These are phyloP conservation scores for Leptographium flavum DNA, from an alignment of 2,329 filamentous ascomycete genomes.

Conservation along the genomic window DNA sequence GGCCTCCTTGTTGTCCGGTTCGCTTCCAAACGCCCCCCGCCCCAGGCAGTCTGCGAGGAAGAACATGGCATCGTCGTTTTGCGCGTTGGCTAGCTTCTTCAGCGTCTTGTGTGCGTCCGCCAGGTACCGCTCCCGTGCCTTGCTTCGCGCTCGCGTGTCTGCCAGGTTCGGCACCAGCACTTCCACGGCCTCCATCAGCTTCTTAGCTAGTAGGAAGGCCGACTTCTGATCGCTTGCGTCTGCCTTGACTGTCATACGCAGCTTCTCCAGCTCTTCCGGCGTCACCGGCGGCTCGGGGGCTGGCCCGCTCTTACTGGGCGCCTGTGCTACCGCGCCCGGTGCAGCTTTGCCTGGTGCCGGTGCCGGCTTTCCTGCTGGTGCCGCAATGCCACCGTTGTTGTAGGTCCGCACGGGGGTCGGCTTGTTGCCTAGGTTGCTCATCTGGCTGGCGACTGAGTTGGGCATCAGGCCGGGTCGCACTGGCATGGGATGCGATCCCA, in stretches of 20 bases:
- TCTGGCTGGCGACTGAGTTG: conserved; percentile 36
- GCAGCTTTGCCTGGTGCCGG: conserved; percentile 12
- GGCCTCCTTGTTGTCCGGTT: conserved; percentile 79
- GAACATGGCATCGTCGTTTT: conserved; percentile 83
- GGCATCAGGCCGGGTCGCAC: conserved; percentile 48
- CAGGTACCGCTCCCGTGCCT: conserved; percentile 70
- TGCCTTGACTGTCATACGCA: conserved; percentile 54
- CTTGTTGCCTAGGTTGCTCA: conserved; percentile 29
- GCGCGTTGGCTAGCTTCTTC: conserved; percentile 66
- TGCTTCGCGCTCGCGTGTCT: conserved; percentile 58
- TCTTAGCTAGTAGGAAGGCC: conserved; percentile 64
- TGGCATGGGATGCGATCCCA: conserved; percentile 47
- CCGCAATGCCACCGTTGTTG: background rate
- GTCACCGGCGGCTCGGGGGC: conserved; percentile 46
- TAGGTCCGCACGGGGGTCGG: conserved; percentile 46
- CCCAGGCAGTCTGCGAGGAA: conserved; percentile 83
- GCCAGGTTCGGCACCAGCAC: conserved; percentile 51
- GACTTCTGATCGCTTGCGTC: conserved; percentile 60
- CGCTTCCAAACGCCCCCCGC: conserved; percentile 61
- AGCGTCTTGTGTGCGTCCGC: conserved; percentile 79
- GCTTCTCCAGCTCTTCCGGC: conserved; percentile 57
- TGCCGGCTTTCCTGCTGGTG: background rate
- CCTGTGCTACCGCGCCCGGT: conserved; percentile 11
- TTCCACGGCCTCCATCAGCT: conserved; percentile 70
- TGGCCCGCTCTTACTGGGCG: conserved; percentile 7